Base-by-base conservation (phyloP, 257 asterid species). In the Solanum bulbocastanum region DNA sequence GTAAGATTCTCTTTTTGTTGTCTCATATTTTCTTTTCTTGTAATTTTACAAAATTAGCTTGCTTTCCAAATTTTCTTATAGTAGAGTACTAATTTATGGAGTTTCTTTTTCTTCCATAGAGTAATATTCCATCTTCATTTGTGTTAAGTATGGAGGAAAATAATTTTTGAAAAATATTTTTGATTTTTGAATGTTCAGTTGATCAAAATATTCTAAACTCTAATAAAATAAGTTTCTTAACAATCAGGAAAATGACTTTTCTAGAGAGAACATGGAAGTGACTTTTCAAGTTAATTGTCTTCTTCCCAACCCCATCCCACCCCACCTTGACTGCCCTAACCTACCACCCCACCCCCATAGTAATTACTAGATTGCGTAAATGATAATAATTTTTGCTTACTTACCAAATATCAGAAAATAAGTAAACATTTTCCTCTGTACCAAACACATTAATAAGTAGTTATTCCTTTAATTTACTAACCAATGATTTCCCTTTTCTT, bases 1-100 rank as follows among this genome's bases (percentile, higher is more conserved):
- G 98, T 95, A 93, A 89, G 86, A 30, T 52, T 81, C 40, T 18
- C 40, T 30, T 27, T 46, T 30, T 27, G 4, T 14, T 56, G 6
- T 6, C 44, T 84, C 46, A 7, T 84, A n/a, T 84, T 60, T 3
- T 42, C 36, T 76, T 32, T 40, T 39, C n/a, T 40, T 76, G 4
- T 30, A 30, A 46, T 42, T 40, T 15, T 42, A 46, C 25, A 78
- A 42, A 78, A 78, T 25, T 25, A 8, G 37, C 42, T 15, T 78
- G 3, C 22, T 40, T 78, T 25, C 14, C 14, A 42, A 14, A 11
- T 76, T 76, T 75, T 74, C 22, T 35, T 68, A 68, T 65, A 65
- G 1, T 3, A 49, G 60, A 15, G 60, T 25, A 65, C 35, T 33
- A 16, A 71, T 71, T 71, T 71, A 22, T 75, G 20, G 52, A 37